Base-by-base conservation (phyloP, 2,329 filamentous ascomycete genomes). In the Didymosphaeria variabile region DNA sequence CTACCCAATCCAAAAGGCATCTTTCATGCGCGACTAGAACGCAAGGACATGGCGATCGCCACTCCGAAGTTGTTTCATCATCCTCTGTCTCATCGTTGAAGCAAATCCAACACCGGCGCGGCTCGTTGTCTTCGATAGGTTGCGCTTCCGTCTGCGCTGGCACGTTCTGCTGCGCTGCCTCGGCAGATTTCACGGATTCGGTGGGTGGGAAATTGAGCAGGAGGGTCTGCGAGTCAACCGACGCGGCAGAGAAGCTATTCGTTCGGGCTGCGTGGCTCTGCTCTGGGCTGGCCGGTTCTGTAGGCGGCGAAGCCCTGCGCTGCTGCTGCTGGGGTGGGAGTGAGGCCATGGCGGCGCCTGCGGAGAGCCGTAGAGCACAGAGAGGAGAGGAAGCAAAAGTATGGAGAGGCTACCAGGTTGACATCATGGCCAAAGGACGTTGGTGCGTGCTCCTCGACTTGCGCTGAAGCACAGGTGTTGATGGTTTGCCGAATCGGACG, bases 1-100 rank as follows among this genome's bases (percentile, higher is more conserved):
- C 90, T 19, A 98, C 90, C 94, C 94, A 99, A 71, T 93, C 91
- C 42, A 98, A 84, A 67, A 98, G 85, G 76, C 94, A 97, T 62
- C 88, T 87, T 77, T 98, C 93, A 76, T 99, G 95, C 1, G 94
- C 95, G 58, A 92, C 91, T 42, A 99, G 84, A 13, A 92, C 93
- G 79, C 95, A 99, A 0, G 90, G 91, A 76, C 95, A 99, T 1
- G 95, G 94, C 57, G 91, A 91, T 47, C 92, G 89, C 94, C 95
- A 99, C 67, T 85, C 83, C 1, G 84, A 83, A 29, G 85, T 85
- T 13, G 84, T 82, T 9, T 85, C 85, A n/a, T 81, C 81, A 59
- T 90, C 88, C 70, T 90, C 88, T 7, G 84, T 88, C 67, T 88
- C 85, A 62, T 90, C 88, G 52, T 84, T 84, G 75, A 90, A 89